Evolutionary conservation across 441 rosid species (phyloP), one percentile per base, ranked within the genome.

Genomic region (Pelargonium citronellum): DNA sequence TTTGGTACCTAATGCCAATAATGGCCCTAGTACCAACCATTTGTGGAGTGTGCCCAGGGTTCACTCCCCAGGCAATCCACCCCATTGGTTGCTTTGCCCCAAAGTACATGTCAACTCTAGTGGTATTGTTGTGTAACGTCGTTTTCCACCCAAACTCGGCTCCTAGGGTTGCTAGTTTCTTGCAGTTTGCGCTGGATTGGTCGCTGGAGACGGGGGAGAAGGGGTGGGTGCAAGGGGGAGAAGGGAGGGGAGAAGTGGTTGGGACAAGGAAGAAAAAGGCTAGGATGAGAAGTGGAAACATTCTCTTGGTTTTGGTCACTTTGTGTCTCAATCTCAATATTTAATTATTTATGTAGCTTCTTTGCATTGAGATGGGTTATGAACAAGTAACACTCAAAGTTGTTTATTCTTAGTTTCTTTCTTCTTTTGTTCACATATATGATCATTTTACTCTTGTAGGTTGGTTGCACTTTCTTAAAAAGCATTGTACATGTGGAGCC

Each of bases 331-430:
- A 13, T 51, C 19, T n/a, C 58, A 51, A 51, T 51, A 5, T 51
- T 2, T 16, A 16, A 3, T 15, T 51, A 17, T 51, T 51, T 1
- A 17, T 51, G 58, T 15, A 13, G 5, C 58, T 51, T 1, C 34
- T 30, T 30, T 30, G 34, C 34, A 30, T 51, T 51, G n/a, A 5
- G 58, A n/a, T 1, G 58, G 58, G 58, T n/a, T 51, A 19, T n/a
- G 58, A n/a, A 51, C 58, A 51, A 51, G 58, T 51, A 51, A 5
- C 58, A 51, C 58, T 51, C 58, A 51, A 51, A 51, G 58, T 51
- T 51, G 58, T 13, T 51, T 4, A n/a, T n/a, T 51, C 19, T n/a
- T 15, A 12, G 49, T 12, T 4, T 49, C 15, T 16, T 51, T 17
- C 58, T 51, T 5, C 7, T 15, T 7, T 51, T 49, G 55, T 49